These are phyloP conservation scores for Acidomyces sp. DNA, from an alignment of 495 filamentous ascomycete genomes.

Conservation along the genomic window DNA sequence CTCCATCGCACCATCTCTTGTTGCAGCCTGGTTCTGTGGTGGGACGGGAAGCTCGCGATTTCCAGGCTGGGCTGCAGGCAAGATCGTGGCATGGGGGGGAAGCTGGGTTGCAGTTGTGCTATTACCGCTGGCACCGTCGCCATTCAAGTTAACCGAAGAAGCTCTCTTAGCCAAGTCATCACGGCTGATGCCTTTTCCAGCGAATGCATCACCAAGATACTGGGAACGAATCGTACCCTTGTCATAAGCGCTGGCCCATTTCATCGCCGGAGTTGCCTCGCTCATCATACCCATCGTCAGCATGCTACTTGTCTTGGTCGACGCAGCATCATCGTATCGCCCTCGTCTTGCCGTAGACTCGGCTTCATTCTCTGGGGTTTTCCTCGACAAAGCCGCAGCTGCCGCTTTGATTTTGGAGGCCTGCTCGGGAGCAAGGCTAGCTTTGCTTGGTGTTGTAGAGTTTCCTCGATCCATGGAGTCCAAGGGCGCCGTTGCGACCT, in stretches of 20 bases:
- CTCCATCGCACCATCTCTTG: background rate
- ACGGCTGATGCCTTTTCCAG: conserved; percentile 42
- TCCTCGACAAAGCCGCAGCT: conserved; percentile 53
- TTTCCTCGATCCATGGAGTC: conserved; percentile 38
- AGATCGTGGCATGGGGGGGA: background rate
- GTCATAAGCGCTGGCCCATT: conserved; percentile 87
- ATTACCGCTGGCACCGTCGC: conserved; percentile 9
- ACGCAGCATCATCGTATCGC: conserved; percentile 37
- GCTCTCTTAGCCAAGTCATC: conserved; percentile 5
- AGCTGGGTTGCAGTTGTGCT: conserved; percentile 4
- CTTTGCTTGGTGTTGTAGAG: conserved; percentile 52
- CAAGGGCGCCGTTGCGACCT: conserved; percentile 31
- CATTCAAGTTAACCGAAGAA: conserved; percentile 8
- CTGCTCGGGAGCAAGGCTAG: conserved; percentile 81
- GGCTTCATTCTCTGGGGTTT: conserved; percentile 52
- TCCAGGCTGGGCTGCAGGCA: conserved; percentile 1
- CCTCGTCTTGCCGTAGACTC: conserved; percentile 30
- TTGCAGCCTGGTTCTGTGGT: conserved; percentile 7
- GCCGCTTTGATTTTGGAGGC: conserved; percentile 85
- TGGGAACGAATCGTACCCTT: conserved; percentile 67
- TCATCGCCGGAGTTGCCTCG: conserved; percentile 84
- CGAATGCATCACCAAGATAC: conserved; percentile 60
- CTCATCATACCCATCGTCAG: conserved; percentile 81
- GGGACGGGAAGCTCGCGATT: conserved; percentile 16
- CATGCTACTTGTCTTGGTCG: conserved; percentile 77